phyloP scores from a whole-genome alignment of 2,329 filamentous ascomycete genomes.

The Tolypocladium inflatum region DNA sequence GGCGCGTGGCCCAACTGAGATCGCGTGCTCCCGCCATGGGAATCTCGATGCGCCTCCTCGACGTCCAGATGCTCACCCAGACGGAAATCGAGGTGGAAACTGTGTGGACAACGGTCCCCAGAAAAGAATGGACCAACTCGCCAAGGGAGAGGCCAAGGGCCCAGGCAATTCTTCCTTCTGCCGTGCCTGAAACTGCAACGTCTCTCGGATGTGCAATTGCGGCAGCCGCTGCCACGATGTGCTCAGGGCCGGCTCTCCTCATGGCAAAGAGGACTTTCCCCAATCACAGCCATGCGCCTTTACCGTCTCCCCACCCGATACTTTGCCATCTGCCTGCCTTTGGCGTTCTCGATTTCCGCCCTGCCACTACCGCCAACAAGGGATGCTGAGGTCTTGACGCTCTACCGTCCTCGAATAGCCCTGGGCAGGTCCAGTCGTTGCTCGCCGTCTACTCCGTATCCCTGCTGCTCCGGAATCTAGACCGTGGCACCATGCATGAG shows the following conservation, averaged over 20 bases:
- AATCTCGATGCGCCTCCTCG: conserved; percentile 5
- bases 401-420: not conserved
- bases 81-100: conserved; percentile 4
- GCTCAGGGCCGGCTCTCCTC: not conserved
- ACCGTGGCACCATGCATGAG: conserved; percentile 1
- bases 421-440: too few species aligned
- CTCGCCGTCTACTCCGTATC: not conserved
- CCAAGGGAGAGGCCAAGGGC: not conserved
- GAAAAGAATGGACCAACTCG: not conserved
- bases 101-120: not conserved
- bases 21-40: not conserved
- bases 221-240: not conserved
- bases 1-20: not conserved
- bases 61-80: conserved; percentile 5
- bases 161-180: not conserved
- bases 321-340: not conserved
- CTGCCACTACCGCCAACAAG: not conserved
- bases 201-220: not conserved
- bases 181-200: too few species aligned
- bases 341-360: not conserved
- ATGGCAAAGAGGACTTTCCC: not conserved
- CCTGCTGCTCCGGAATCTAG: not conserved
- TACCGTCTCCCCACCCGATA: not conserved
- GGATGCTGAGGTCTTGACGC: not conserved
- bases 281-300: not conserved